Percentiles rank a stretch among this genome's conserved stretches.
phyloP scores from a whole-genome alignment of 2,329 filamentous ascomycete species.

The Neofusicoccum umdonicola region DNA sequence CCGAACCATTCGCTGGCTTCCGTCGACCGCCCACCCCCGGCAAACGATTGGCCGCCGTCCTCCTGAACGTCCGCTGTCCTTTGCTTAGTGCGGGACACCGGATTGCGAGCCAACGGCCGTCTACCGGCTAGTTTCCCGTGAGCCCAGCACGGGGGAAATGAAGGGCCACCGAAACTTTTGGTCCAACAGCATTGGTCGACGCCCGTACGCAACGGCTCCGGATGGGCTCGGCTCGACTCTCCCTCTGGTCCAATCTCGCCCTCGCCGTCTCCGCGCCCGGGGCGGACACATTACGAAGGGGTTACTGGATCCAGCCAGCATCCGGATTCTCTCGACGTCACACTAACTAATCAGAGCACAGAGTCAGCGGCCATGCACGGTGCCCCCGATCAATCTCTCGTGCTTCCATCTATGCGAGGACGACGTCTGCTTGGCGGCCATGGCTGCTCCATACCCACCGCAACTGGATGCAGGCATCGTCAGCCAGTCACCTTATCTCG shows the following conservation, averaged over 20 bases:
- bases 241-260: slow-evolving; percentile 15
- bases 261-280: slow-evolving; percentile 1
- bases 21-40: slow-evolving; percentile 6
- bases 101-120: slow-evolving; percentile 8
- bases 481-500: slow-evolving; percentile 51
- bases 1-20: slow-evolving; percentile 26
- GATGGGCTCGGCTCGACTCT: slow-evolving; percentile 16
- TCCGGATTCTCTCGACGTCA: slow-evolving; percentile 17
- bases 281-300: slow-evolving; percentile 18
- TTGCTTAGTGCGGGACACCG: slow-evolving; percentile 16
- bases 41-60: slow-evolving; percentile 12
- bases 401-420: slow-evolving; percentile 19
- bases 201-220: slow-evolving; percentile 20
- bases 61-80: neutral
- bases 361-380: slow-evolving; percentile 12
- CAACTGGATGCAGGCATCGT: slow-evolving; percentile 33
- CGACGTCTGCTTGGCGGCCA: slow-evolving; percentile 13
- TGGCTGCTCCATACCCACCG: slow-evolving; percentile 24
- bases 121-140: slow-evolving; percentile 14
- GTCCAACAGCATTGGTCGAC: slow-evolving; percentile 26
- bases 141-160: slow-evolving; percentile 6
- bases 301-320: slow-evolving; percentile 17
- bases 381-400: slow-evolving; percentile 17
- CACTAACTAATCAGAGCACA: slow-evolving; percentile 19
- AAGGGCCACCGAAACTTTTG: slow-evolving; percentile 12